These are phyloP conservation scores for Clavispora vitiphila DNA, from an alignment of 805 yeast species.

Conservation along the genomic window DNA sequence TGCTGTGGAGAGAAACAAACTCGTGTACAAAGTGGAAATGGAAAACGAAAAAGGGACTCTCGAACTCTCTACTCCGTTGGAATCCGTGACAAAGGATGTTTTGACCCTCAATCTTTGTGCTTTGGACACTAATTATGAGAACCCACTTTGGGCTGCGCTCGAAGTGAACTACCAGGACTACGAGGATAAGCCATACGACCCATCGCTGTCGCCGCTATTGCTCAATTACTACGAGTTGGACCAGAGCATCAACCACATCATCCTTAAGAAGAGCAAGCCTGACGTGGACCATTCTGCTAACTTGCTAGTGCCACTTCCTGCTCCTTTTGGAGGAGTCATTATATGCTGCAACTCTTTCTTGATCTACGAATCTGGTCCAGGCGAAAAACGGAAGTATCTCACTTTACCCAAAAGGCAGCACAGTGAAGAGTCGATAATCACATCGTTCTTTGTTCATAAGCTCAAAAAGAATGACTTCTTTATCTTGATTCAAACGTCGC, in stretches of 20 bases:
- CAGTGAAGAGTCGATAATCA: slow-evolving; percentile 30
- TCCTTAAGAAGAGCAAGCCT: slow-evolving; percentile 33
- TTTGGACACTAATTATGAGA: slow-evolving; percentile 72
- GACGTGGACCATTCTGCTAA: slow-evolving; percentile 34
- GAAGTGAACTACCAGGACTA: slow-evolving; percentile 52
- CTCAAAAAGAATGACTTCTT: slow-evolving; percentile 59
- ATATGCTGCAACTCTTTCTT: slow-evolving; percentile 56
- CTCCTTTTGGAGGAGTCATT: slow-evolving; percentile 63
- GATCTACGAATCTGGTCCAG: slow-evolving; percentile 35
- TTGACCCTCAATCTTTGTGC: slow-evolving; percentile 54
- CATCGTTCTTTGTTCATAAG: slow-evolving; percentile 59
- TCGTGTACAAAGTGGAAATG: slow-evolving; percentile 57
- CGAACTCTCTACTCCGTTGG: slow-evolving; percentile 68
- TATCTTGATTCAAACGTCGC: slow-evolving; percentile 59
- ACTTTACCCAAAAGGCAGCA: slow-evolving; percentile 51
- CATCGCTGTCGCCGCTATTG: slow-evolving; percentile 12
- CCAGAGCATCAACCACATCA: slow-evolving; percentile 75
- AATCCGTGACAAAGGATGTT: slow-evolving; percentile 47
- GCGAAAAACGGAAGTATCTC: slow-evolving; percentile 23
- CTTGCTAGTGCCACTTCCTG: slow-evolving; percentile 64
- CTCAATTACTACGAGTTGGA: slow-evolving; percentile 78
- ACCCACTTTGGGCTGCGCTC: slow-evolving; percentile 79
- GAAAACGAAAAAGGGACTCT: slow-evolving; percentile 41
- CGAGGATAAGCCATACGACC: slow-evolving; percentile 16
- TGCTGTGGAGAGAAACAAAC: slow-evolving; percentile 69